phyloP scores from a whole-genome alignment of 129 eudicot genomes.

The Flaveria trinervia region DNA sequence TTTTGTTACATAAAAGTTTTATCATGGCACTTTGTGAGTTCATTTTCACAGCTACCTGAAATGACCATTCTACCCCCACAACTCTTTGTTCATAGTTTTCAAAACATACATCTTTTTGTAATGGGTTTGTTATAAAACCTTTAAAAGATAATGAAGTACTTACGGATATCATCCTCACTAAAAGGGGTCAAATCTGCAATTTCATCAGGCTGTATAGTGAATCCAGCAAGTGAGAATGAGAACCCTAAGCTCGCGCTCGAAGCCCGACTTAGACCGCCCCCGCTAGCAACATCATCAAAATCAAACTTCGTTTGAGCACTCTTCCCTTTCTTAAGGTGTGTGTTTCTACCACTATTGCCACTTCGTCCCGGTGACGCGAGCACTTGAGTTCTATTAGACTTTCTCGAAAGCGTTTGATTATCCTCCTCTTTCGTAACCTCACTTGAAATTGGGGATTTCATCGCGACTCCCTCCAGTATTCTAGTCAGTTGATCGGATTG shows the following conservation, averaged over 20 bases:
- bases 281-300: slow-evolving; percentile 64
- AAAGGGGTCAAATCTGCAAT: slow-evolving; percentile 42
- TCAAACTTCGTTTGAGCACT: slow-evolving; percentile 79
- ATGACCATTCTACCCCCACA: slow-evolving; percentile 26
- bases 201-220: slow-evolving; percentile 46
- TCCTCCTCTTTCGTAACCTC: slow-evolving; percentile 36
- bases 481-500: slow-evolving; percentile 75
- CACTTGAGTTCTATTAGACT: slow-evolving; percentile 54
- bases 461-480: slow-evolving; percentile 39
- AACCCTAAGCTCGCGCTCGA: slow-evolving; percentile 80
- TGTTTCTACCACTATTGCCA: slow-evolving; percentile 47
- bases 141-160: slow-evolving; percentile 3
- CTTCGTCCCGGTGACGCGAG: slow-evolving; percentile 62
- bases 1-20: slow-evolving; percentile 33
- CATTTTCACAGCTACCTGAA: slow-evolving; percentile 18
- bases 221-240: slow-evolving; percentile 51
- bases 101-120: not conserved
- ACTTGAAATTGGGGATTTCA: slow-evolving; percentile 44
- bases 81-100: not conserved
- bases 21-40: slow-evolving; percentile 35
- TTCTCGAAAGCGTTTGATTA: slow-evolving; percentile 52
- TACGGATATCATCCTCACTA: slow-evolving; percentile 51
- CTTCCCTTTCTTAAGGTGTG: slow-evolving; percentile 72
- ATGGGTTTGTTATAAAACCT: not conserved
- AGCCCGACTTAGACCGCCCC: slow-evolving; percentile 86